Conservation (phyloP, 805 yeast species). For the Spathaspora boniae region DNA sequence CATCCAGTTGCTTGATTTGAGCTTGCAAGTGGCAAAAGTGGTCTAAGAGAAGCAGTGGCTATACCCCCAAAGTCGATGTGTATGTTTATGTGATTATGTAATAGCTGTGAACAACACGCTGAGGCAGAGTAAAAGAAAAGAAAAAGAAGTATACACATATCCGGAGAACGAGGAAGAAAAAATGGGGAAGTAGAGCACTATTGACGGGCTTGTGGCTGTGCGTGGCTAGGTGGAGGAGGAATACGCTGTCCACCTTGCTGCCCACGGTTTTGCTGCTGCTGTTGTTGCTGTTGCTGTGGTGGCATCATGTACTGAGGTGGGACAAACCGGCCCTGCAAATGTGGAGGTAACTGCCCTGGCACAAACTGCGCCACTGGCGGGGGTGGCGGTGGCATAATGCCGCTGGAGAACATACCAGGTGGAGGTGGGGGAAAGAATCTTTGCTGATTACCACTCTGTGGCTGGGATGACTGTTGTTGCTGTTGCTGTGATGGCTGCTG, state of each 20-base stretch:
- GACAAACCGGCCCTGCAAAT: constrained; percentile 9
- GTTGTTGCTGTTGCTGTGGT: constrained; percentile 15
- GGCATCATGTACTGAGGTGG: constrained; percentile 15
- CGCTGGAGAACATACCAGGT: constrained; percentile 36
- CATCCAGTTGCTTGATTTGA: constrained; percentile 68
- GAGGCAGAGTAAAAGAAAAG: too few relatives aligned
- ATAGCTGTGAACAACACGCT: too few relatives aligned
- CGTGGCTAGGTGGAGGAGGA: constrained; percentile 1
- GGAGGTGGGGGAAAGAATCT: constrained; percentile 17
- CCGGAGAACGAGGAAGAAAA: too few relatives aligned
- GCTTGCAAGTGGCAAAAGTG: constrained; percentile 25
- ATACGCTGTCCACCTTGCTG: constrained; percentile 9
- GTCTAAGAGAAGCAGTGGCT: constrained; percentile 1
- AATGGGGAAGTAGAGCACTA: too few relatives aligned
- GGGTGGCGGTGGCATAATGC: constrained; percentile 16
- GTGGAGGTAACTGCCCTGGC: constrained; percentile 13
- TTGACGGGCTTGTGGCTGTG: too few relatives aligned
- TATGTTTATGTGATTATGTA: not conserved
- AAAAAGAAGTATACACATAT: too few relatives aligned
- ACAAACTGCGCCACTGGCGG: constrained; percentile 7
- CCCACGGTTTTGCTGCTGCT: constrained; percentile 15
- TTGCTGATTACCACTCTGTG: constrained; percentile 6
- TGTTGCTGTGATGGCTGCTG: constrained; percentile 9
- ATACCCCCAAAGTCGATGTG: not conserved
- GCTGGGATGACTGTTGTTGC: constrained; percentile 9